These are phyloP conservation scores for Sabuloglossum arenarium DNA, from an alignment of 495 filamentous ascomycete genomes.

Conservation along the genomic window DNA sequence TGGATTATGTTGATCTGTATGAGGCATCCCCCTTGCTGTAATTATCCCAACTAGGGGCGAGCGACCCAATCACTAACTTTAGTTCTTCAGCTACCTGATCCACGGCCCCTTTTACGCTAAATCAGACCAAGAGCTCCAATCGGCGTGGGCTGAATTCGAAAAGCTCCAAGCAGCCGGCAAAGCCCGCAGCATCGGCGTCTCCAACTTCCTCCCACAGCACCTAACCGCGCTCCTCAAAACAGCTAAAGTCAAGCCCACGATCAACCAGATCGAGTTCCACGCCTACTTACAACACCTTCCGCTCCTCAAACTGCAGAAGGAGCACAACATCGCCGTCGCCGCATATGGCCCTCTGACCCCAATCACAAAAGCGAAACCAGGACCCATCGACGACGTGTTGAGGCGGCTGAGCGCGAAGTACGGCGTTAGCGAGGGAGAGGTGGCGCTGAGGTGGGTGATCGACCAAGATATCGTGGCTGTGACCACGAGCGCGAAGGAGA, in stretches of 20 bases:
- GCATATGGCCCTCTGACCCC: constrained; percentile 53
- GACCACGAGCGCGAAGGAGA: constrained; percentile 58
- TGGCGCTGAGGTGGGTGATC: constrained; percentile 56
- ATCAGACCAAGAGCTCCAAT: constrained; percentile 38
- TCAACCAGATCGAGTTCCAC: constrained; percentile 84
- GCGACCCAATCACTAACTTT: neutral
- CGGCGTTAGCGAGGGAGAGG: constrained; percentile 44
- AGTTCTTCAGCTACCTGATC: constrained; percentile 47
- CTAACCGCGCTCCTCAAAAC: constrained; percentile 47
- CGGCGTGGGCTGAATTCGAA: constrained; percentile 62
- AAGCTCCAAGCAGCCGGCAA: constrained; percentile 46
- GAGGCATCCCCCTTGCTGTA: constrained; percentile 2
- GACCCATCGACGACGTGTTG: constrained; percentile 45
- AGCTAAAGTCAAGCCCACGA: constrained; percentile 37
- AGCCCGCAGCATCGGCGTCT: constrained; percentile 63
- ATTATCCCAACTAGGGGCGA: neutral
- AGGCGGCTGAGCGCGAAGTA: constrained; percentile 51
- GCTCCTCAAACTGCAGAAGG: constrained; percentile 42
- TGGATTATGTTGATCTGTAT: constrained; percentile 66
- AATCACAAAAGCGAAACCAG: constrained; percentile 38
- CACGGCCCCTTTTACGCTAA: constrained; percentile 53
- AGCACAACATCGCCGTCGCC: constrained; percentile 43
- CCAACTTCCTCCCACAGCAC: constrained; percentile 51
- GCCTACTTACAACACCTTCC: constrained; percentile 61
- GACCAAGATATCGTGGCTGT: constrained; percentile 60